phyloP scores from a whole-genome alignment of 441 rosid genomes.

The Dalechampia spathulata region DNA sequence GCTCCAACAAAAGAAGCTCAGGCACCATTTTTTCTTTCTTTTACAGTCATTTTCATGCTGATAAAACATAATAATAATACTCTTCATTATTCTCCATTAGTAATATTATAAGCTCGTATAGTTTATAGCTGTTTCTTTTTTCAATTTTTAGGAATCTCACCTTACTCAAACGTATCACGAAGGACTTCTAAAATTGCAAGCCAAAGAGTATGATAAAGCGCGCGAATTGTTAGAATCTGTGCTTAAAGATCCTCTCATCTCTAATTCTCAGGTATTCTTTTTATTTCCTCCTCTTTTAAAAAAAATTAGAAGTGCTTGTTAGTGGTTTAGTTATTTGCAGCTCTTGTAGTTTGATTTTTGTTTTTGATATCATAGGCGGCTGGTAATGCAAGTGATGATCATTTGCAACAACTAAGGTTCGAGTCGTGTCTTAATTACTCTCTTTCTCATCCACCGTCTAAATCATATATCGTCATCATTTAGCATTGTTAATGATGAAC shows the following conservation, averaged over 20 bases:
- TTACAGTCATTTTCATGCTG: no score
- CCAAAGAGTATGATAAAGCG: slow-evolving; percentile 81
- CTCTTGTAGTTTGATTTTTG: neutral
- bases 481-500: no score
- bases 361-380: slow-evolving; percentile 44
- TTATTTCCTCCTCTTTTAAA: neutral
- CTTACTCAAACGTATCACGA: slow-evolving; percentile 87
- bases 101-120: neutral
- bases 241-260: slow-evolving; percentile 76
- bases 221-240: slow-evolving; percentile 71
- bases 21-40: slow-evolving; percentile 38
- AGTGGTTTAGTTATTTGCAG: neutral
- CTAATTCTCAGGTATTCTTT: slow-evolving; percentile 55
- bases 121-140: neutral
- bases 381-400: slow-evolving; percentile 59
- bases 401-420: slow-evolving; percentile 88
- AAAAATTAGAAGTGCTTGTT: neutral
- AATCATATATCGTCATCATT: neutral
- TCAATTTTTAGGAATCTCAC: slow-evolving; percentile 67
- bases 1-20: slow-evolving; percentile 99
- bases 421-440: neutral
- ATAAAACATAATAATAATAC: no score
- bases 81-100: no score
- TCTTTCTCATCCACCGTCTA: neutral
- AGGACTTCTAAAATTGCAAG: slow-evolving; percentile 85